Evolutionary conservation across 1,284 basidiomycete genomes (phyloP).

Genomic region (Austroboletus olivaceoglutinosus): DNA sequence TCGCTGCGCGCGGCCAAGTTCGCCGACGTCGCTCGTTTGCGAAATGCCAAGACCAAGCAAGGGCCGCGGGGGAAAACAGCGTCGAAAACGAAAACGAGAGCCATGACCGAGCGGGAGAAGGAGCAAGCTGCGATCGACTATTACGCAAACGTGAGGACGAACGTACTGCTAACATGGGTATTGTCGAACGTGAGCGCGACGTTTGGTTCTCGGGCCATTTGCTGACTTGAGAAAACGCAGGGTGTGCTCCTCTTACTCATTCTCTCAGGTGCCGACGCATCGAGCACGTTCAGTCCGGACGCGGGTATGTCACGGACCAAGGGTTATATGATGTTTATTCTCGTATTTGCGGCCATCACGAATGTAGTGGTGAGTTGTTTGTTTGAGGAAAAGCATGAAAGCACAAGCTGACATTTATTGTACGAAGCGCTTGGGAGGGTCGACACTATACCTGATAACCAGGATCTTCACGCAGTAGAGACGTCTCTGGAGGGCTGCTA

Average conservation of each 20-base stretch:
- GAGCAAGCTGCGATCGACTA: constrained; percentile 83
- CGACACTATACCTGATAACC: constrained; percentile 61
- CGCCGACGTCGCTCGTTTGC: constrained; percentile 26
- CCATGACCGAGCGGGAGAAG: constrained; percentile 50
- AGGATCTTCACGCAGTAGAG: constrained; percentile 58
- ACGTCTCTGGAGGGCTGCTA: not conserved
- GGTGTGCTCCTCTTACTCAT: constrained; percentile 74
- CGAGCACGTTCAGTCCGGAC: constrained; percentile 60
- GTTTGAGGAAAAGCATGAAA: too few relatives aligned
- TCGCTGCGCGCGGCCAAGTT: constrained; percentile 76
- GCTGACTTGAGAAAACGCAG: constrained; percentile 36
- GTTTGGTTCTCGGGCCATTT: not conserved
- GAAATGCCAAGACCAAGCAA: constrained; percentile 11
- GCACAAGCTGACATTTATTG: not conserved
- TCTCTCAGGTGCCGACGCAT: constrained; percentile 62
- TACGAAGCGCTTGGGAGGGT: constrained; percentile 56
- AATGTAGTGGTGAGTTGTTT: constrained; percentile 53
- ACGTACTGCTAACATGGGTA: constrained; percentile 85
- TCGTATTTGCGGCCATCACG: constrained; percentile 75
- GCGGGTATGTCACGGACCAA: constrained; percentile 58
- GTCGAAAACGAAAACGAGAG: constrained; percentile 8
- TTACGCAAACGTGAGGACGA: constrained; percentile 89
- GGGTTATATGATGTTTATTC: constrained; percentile 76
- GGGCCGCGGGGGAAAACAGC: constrained; percentile 23
- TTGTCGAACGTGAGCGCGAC: constrained; percentile 67